Evolutionary conservation across 306 rosid species (phyloP).

Genomic region (Styphnolobium japonicum): DNA sequence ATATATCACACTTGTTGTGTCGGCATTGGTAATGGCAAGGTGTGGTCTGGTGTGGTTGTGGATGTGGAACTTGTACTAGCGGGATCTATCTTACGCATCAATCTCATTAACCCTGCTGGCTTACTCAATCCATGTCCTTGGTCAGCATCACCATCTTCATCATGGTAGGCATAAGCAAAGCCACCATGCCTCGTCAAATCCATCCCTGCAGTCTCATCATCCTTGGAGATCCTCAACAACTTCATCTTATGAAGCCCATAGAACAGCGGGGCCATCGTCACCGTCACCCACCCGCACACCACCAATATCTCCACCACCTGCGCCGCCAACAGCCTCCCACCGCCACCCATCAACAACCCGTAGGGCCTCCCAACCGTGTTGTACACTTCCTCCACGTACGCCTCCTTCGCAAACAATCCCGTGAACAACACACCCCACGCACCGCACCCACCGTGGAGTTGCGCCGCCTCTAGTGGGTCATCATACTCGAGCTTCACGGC

Average conservation of each 20-base stretch:
- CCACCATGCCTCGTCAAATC: conserved; percentile 81
- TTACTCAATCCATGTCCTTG: background rate
- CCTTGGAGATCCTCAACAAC: conserved; percentile 50
- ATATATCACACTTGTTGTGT: background rate
- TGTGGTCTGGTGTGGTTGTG: background rate
- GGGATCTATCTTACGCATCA: conserved; percentile 33
- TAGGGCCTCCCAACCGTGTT: conserved; percentile 40
- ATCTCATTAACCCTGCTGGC: background rate
- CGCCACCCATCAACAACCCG: conserved; percentile 74
- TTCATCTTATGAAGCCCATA: conserved; percentile 49
- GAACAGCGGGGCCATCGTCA: conserved; percentile 71
- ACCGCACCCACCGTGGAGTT: conserved; percentile 83
- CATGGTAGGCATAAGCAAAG: conserved; percentile 64
- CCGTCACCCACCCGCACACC: conserved; percentile 70
- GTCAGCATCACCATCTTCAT: conserved; percentile 10
- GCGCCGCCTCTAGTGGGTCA: conserved; percentile 81
- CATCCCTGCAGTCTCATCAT: conserved; percentile 75
- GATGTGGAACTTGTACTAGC: background rate
- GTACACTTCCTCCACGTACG: conserved; percentile 60
- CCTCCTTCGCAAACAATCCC: conserved; percentile 51
- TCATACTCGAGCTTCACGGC: conserved; percentile 55
- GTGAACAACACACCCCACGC: conserved; percentile 81
- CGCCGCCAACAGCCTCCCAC: conserved; percentile 59
- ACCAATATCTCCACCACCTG: conserved; percentile 54
- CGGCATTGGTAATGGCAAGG: background rate